Evolutionary conservation across 257 asterid species (phyloP), one percentile per base, ranked within the genome.

Genomic region (Craterostigma plantagineum): DNA sequence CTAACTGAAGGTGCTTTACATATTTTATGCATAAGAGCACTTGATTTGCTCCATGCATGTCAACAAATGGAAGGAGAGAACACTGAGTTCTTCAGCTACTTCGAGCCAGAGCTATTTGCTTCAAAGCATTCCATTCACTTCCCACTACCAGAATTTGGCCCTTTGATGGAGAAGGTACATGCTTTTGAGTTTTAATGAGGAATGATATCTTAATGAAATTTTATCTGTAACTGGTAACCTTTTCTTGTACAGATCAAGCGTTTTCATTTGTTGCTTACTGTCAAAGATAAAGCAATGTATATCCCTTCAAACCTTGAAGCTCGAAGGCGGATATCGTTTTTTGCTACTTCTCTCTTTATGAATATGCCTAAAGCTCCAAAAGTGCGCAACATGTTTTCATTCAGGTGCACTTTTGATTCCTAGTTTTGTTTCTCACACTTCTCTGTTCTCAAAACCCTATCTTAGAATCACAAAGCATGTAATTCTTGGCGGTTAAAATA

Each of bases 281-380:
- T 82, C 53, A 66, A 72, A 63, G 98, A 87, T 64, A 67, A 57
- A 46, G 98, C 92, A 8, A 57, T 79, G 71, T 79, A 82, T 55
- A 69, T 72, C 49, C 98, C 98, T 7, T 60, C 90, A 13, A 87
- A 82, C 69, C 68, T 82, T 63, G 95, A 82, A 49, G 95, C 98
- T 45, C 87, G 75, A 18, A 74, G 91, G 42, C 67, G 98, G 55
- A 76, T 87, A 60, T 79, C 95, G 7, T 82, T 69, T 52, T 87
- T 87, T 30, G 65, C 93, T 0, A 87, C 95, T 35, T 87, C 98
- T 52, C 87, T 87, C 53, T 82, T 72, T 55, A 87, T 87, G 98
- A 66, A 76, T 52, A 79, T 87, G 76, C 95, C 98, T 17, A 68
- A 13, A 63, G 98, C 95, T 57, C 95, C 98, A 43, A 78, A 82